Evolutionary conservation across 306 rosid species (phyloP), one percentile per base, ranked within the genome.

Genomic region (Gynostemma pentaphyllum): DNA sequence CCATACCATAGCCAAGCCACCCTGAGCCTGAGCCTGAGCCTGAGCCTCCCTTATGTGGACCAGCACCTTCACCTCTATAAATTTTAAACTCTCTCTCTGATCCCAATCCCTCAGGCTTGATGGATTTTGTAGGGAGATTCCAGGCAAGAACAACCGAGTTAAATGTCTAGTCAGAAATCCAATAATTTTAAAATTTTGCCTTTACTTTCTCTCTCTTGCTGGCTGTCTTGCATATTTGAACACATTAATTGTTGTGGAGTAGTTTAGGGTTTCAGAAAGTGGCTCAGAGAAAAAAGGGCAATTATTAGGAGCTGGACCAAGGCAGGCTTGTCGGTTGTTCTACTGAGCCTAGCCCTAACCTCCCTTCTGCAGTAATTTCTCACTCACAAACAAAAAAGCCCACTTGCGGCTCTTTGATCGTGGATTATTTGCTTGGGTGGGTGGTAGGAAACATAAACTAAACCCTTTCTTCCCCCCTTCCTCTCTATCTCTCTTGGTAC

Each of bases 291-390:
- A n/a, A n/a, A n/a, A 59, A 56, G 32, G 76, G 81, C 79, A 82
- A 87, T 87, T 57, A 87, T 87, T 87, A 72, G 76, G 68, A 72
- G 45, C 70, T 70, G 86, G 89, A 83, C 87, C 85, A 81, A 70
- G 72, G 66, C 12, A 76, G 83, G 70, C 55, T 75, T 90, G 96
- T 90, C 95, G 82, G 91, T 77, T 77, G 83, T 87, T 81, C 84
- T 76, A 52, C 71, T 46, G 29, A n/a, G 19, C 29, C 28, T 64
- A 45, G 12, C 23, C 50, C n/a, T n/a, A n/a, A n/a, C n/a, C n/a
- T n/a, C 45, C 34, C 66, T 53, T 53, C 61, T 28, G 40, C 61
- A 27, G 6, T 36, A 56, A 47, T 64, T 57, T 57, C 64, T 57
- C 45, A n/a, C n/a, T n/a, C n/a, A n/a, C 45, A 55, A 15, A 55